These are phyloP conservation scores for Blastobotrys peoriensis DNA, from an alignment of 805 yeast genomes.

Conservation along the genomic window DNA sequence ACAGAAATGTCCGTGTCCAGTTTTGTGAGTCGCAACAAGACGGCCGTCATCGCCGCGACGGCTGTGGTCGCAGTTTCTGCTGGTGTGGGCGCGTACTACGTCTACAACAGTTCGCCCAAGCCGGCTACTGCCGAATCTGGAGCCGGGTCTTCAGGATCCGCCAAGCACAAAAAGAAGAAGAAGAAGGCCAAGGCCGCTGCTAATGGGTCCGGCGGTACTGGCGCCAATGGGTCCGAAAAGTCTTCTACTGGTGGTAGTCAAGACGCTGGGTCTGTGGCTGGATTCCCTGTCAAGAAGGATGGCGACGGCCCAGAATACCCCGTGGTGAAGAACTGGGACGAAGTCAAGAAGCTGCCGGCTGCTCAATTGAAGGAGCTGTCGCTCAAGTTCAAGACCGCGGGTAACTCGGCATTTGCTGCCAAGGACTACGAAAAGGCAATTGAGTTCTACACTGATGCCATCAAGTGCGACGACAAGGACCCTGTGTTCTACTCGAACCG, in stretches of 20 bases:
- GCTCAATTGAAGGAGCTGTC: constrained; percentile 47
- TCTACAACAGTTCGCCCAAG: constrained; percentile 1
- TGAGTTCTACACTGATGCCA: constrained; percentile 71
- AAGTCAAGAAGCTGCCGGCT: constrained; percentile 20
- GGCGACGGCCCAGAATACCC: constrained; percentile 31
- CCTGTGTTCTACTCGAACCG: constrained; percentile 92
- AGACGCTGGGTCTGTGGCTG: constrained; percentile 14
- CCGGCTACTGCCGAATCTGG: constrained; percentile 6
- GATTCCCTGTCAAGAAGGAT: constrained; percentile 13
- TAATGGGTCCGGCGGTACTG: constrained; percentile 5
- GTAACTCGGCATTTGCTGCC: constrained; percentile 69
- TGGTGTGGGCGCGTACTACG: constrained; percentile 49
- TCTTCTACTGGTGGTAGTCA: background rate
- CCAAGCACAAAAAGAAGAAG: constrained; percentile 31
- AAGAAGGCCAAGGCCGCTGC: constrained; percentile 19
- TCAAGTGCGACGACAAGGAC: constrained; percentile 60
- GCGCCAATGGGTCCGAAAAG: background rate
- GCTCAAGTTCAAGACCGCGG: constrained; percentile 76
- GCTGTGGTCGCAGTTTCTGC: constrained; percentile 60
- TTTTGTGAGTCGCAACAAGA: constrained; percentile 48
- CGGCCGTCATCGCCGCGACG: constrained; percentile 58
- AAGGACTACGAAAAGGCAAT: constrained; percentile 73
- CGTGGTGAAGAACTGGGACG: constrained; percentile 24
- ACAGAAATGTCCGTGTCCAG: constrained; percentile 6
- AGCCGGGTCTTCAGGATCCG: constrained; percentile 43